Percentiles rank a stretch among this genome's conserved stretches.
Conservation (phyloP, 768 basidiomycete genomes). For the Suillus ampliporus region DNA sequence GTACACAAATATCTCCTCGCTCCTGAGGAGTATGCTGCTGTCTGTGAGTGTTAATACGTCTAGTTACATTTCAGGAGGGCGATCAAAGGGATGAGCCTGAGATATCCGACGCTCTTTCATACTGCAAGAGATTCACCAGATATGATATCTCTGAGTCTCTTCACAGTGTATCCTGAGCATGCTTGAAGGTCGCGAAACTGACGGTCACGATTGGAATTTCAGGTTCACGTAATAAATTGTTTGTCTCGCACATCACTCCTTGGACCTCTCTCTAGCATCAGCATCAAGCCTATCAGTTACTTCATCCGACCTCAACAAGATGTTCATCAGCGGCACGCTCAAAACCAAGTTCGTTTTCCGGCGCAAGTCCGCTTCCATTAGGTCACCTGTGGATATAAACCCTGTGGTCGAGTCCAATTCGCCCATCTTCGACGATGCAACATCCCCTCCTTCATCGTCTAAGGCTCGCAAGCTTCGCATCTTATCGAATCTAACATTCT, state of each 20-base stretch:
- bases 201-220: neutral
- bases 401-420: neutral
- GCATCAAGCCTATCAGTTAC: neutral
- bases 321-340: neutral
- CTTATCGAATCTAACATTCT: neutral
- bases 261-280: constrained; percentile 4
- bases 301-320: neutral
- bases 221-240: neutral
- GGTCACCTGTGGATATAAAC: neutral
- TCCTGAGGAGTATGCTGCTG: constrained; percentile 3
- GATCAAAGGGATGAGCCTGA: neutral
- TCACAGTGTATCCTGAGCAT: neutral
- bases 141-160: neutral
- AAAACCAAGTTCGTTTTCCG: neutral
- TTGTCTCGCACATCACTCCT: neutral
- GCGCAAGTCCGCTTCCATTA: neutral
- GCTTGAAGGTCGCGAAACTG: neutral
- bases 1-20: neutral
- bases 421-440: neutral
- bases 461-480: neutral
- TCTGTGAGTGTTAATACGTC: neutral
- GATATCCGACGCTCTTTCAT: neutral
- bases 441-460: neutral
- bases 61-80: neutral
- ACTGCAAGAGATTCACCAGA: neutral